phyloP scores from a whole-genome alignment of 495 filamentous ascomycete genomes.

The Penicillium nucicola region DNA sequence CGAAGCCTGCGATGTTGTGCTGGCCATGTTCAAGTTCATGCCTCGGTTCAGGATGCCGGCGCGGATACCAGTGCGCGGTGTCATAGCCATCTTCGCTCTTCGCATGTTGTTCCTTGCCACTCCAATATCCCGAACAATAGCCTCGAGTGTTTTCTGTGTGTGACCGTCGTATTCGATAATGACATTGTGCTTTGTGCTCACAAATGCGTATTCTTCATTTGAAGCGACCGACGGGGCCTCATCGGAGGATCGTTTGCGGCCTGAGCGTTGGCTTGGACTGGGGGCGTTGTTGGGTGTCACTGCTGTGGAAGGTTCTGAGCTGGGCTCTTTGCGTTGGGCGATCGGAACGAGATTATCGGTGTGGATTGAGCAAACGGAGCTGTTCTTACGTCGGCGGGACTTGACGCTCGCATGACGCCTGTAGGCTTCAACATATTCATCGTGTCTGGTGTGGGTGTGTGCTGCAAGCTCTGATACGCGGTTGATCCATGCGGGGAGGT shows the following conservation, averaged over 20 bases:
- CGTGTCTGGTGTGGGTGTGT: slow-evolving; percentile 66
- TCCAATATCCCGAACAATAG: slow-evolving; percentile 74
- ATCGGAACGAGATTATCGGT: slow-evolving; percentile 28
- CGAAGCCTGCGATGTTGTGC: neutral
- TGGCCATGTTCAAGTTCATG: neutral
- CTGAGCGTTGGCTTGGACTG: slow-evolving; percentile 14
- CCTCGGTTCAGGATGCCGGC: slow-evolving; percentile 14
- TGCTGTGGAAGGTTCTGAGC: slow-evolving; percentile 7
- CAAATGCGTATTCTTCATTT: slow-evolving; percentile 44
- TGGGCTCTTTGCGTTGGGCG: slow-evolving; percentile 14
- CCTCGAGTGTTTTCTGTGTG: slow-evolving; percentile 76
- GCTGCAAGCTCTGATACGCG: slow-evolving; percentile 65
- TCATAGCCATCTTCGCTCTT: slow-evolving; percentile 59
- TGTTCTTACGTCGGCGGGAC: slow-evolving; percentile 36
- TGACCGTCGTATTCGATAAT: slow-evolving; percentile 88
- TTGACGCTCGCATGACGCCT: slow-evolving; percentile 25
- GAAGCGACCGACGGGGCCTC: slow-evolving; percentile 31
- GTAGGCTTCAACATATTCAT: slow-evolving; percentile 55
- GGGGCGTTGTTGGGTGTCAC: slow-evolving; percentile 8
- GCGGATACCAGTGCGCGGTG: slow-evolving; percentile 18
- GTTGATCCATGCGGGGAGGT: slow-evolving; percentile 66
- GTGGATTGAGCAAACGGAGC: slow-evolving; percentile 49
- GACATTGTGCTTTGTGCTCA: slow-evolving; percentile 73
- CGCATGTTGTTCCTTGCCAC: slow-evolving; percentile 78
- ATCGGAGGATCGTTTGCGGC: slow-evolving; percentile 28